Percentiles rank a stretch among this genome's conserved stretches.
phyloP scores from a whole-genome alignment of 2,329 filamentous ascomycete species.

The Parascedosporium putredinis region DNA sequence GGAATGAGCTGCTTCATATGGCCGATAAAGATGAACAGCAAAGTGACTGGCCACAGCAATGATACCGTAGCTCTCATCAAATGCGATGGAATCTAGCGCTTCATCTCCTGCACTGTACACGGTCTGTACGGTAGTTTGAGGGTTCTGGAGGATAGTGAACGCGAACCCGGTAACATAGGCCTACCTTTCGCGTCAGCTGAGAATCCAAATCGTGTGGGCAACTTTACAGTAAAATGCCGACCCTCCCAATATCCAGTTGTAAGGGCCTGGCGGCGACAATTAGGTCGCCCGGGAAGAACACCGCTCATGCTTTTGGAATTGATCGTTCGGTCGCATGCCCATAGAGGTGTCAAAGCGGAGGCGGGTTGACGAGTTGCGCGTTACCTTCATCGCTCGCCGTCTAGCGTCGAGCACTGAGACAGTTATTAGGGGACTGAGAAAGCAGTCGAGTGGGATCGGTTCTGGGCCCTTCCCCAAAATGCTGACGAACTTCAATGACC shows the following conservation, averaged over 20 bases:
- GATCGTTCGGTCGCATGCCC: neutral
- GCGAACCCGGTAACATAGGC: constrained; percentile 84
- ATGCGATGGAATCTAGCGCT: constrained; percentile 60
- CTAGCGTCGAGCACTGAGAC: too few species aligned
- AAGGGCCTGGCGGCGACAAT: constrained; percentile 67
- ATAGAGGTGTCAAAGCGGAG: neutral
- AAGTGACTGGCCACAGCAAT: constrained; percentile 64
- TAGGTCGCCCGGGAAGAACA: constrained; percentile 70
- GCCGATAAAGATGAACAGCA: constrained; percentile 67
- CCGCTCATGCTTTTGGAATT: constrained; percentile 57
- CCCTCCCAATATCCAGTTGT: constrained; percentile 64
- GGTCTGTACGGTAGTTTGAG: constrained; percentile 71
- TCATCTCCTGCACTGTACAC: constrained; percentile 74
- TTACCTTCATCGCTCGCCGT: too few species aligned
- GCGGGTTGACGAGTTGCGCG: neutral
- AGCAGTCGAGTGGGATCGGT: too few species aligned
- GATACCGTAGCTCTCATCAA: constrained; percentile 76
- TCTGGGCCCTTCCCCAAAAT: too few species aligned
- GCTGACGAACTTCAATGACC: too few species aligned
- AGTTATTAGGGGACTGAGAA: too few species aligned
- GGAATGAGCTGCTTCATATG: too few species aligned
- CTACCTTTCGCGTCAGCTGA: constrained; percentile 30
- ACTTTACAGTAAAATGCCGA: constrained; percentile 52
- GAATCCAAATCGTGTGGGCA: neutral
- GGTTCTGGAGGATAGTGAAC: constrained; percentile 69